Evolutionary conservation across 2,329 filamentous ascomycete species (phyloP).

Genomic region (Hypoxylon sp.): DNA sequence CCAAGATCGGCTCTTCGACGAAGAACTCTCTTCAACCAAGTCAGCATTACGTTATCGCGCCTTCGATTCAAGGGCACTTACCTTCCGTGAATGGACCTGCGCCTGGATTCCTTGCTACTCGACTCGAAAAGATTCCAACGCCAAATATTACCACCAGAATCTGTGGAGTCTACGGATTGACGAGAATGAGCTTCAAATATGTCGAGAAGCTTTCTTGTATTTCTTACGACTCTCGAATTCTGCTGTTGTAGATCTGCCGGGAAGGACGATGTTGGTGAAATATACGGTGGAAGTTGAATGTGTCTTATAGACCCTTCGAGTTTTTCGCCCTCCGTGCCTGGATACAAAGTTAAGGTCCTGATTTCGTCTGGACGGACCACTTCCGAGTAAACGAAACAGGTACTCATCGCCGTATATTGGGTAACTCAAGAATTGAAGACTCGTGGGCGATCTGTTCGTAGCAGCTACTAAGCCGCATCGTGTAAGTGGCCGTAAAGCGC

Average conservation of each 20-base stretch:
- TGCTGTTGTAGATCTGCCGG: conserved; percentile 3
- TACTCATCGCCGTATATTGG: neutral
- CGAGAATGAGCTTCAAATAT: conserved; percentile 28
- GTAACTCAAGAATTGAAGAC: neutral
- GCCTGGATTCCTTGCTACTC: conserved; percentile 21
- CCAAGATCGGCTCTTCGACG: conserved; percentile 24
- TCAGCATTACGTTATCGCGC: too few relatives aligned
- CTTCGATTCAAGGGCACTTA: neutral
- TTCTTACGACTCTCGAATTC: conserved; percentile 11
- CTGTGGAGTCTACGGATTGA: conserved; percentile 11
- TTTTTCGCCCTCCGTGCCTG: conserved; percentile 2
- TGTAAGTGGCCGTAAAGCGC: neutral
- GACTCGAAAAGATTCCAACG: conserved; percentile 21
- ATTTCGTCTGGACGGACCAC: conserved; percentile 25
- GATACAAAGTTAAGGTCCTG: conserved; percentile 23
- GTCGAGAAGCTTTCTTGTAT: conserved; percentile 29
- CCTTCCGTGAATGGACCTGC: conserved; percentile 27
- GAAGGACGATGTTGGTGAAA: conserved; percentile 14
- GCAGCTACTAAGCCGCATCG: neutral
- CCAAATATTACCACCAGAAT: conserved; percentile 26
- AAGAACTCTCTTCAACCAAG: conserved; percentile 14
- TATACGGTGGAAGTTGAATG: conserved; percentile 14
- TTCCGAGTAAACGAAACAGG: conserved; percentile 23
- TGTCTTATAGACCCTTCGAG: conserved; percentile 28
- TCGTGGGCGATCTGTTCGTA: neutral